Base-by-base conservation (phyloP, 495 filamentous ascomycete species). In the Astrothelium subdiscretum region DNA sequence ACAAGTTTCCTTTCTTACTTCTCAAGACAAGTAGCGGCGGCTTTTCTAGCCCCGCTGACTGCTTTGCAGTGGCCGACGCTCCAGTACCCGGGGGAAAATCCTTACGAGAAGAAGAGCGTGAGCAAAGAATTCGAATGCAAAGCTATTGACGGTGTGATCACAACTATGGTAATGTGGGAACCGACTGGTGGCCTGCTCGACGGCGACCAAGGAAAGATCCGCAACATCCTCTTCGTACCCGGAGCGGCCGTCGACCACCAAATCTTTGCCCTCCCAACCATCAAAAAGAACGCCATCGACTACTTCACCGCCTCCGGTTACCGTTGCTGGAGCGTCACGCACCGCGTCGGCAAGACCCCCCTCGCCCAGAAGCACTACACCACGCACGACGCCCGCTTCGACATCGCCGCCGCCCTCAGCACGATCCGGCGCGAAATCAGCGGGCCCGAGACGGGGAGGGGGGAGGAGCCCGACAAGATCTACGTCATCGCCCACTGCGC, bases 401-500 rank as follows among this genome's bases (percentile, higher is more conserved):
- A 89, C 66, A 74, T 87, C 52, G 74, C 72, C 15, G 85, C 84
- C 1, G 83, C 80, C 20, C 65, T 87, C 20, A 72, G 81, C 60
- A 73, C 77, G 57, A 83, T 88, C 60, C 79, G 80, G 1, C 12
- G 2, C 6, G 20, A n/a, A n/a, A n/a, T n/a, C n/a, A n/a, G n/a
- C n/a, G n/a, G n/a, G n/a, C n/a, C n/a, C n/a, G n/a, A n/a, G n/a
- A n/a, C n/a, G n/a, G n/a, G 18, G 42, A 8, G 13, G 8, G 42
- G 42, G 4, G 3, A 10, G 4, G 60, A 68, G 13, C 64, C 64
- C 15, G 48, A 67, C 8, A 76, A 78, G 18, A 71, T 78, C 38
- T 88, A 89, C 71, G 80, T 80, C 11, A 75, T 88, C 59, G 78
- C 80, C 15, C 86, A 89, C 70, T 89, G 86, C 70, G 83, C 83